phyloP scores from a whole-genome alignment of 345 rosid species.

The Eucalyptus cladocalyx region DNA sequence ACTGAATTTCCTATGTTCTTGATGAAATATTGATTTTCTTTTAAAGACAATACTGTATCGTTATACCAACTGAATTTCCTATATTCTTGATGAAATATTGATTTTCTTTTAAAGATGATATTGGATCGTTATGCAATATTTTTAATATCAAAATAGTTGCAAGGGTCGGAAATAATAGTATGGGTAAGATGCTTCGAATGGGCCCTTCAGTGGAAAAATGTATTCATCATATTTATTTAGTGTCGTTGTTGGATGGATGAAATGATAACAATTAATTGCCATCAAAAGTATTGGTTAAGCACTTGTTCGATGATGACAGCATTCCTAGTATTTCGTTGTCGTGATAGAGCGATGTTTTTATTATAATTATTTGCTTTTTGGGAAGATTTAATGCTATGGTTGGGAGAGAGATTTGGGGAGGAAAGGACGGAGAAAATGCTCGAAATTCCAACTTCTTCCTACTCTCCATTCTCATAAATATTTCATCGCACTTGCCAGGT shows the following conservation, averaged over 20 bases:
- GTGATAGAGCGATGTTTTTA: not conserved
- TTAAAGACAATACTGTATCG: not conserved
- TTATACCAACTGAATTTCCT: too few species aligned
- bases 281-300: not conserved
- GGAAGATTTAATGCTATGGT: not conserved
- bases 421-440: not conserved
- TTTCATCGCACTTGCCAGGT: not conserved
- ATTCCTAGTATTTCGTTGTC: not conserved
- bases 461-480: not conserved
- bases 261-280: not conserved
- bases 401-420: not conserved
- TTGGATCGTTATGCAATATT: not conserved
- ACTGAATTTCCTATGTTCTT: not conserved
- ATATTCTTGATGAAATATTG: not conserved
- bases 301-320: accelerated
- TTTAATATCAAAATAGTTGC: not conserved
- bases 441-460: not conserved
- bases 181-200: not conserved
- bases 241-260: not conserved
- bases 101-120: not conserved
- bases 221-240: not conserved
- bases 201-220: accelerated
- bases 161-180: not conserved
- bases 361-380: not conserved
- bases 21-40: not conserved